Conservation (phyloP, 257 asterid genomes). For the Solanum habrochaites region DNA sequence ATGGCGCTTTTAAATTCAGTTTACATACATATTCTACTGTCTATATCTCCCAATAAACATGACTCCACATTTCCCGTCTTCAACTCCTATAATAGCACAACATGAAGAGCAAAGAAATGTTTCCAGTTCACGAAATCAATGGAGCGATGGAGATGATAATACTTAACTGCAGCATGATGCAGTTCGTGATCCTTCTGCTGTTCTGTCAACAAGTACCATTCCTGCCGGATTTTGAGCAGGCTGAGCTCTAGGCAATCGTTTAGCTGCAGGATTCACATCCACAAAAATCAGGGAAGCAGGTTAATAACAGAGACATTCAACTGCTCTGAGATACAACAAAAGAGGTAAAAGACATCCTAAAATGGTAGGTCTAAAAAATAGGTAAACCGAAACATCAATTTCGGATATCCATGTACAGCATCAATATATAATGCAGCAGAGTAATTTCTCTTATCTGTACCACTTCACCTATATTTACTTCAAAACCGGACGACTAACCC, state of each 20-base stretch:
- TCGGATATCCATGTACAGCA: neutral
- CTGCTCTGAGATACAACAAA: neutral
- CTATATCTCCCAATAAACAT: neutral
- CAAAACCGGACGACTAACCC: neutral
- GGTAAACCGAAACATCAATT: neutral
- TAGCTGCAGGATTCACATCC: slow-evolving; percentile 31
- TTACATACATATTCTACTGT: neutral
- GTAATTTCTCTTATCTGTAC: neutral
- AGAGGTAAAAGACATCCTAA: neutral
- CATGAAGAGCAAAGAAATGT: neutral
- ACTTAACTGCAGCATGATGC: slow-evolving; percentile 47
- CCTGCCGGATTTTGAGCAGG: slow-evolving; percentile 62
- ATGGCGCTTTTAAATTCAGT: neutral
- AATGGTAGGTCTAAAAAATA: neutral
- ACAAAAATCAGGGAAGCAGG: neutral
- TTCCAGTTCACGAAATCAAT: neutral
- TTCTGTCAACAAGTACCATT: slow-evolving; percentile 66
- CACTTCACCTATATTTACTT: neutral
- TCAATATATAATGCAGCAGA: neutral
- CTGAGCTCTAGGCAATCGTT: slow-evolving; percentile 64
- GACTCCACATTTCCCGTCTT: neutral
- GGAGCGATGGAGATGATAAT: neutral
- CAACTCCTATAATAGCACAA: neutral
- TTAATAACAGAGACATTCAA: neutral
- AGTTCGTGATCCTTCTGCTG: slow-evolving; percentile 45